Conservation (phyloP, 176 grass and related monocot genomes). For the Carex parvula region DNA sequence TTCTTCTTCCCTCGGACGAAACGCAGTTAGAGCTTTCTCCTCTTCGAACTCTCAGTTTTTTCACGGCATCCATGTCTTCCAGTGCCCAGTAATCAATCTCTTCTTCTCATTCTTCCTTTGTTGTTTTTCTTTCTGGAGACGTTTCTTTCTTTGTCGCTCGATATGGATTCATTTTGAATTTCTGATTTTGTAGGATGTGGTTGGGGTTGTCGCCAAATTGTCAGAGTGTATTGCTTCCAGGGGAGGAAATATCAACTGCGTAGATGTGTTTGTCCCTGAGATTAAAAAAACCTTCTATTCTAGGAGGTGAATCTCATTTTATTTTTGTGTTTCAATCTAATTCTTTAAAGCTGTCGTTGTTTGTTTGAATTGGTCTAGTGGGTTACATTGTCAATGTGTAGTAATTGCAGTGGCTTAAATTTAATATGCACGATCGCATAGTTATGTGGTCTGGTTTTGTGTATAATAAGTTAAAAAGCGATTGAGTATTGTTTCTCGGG, state of each 20-base stretch:
- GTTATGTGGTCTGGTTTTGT: neutral
- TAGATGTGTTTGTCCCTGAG: constrained; percentile 87
- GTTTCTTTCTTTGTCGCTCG: neutral
- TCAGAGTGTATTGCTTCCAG: constrained; percentile 81
- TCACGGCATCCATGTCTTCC: constrained; percentile 74
- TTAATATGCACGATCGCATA: neutral
- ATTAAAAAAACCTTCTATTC: constrained; percentile 71
- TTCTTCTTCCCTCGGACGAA: constrained; percentile 10
- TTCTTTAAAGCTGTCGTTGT: neutral
- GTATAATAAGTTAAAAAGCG: neutral
- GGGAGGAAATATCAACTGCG: constrained; percentile 86
- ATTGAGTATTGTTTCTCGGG: neutral
- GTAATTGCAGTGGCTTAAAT: neutral
- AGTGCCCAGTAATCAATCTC: constrained; percentile 45
- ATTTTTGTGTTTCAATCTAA: neutral
- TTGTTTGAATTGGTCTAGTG: neutral
- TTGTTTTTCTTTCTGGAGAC: neutral
- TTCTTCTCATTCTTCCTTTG: neutral
- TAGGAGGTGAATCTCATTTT: constrained; percentile 40
- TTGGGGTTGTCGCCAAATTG: constrained; percentile 71
- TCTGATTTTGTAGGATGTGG: constrained; percentile 34
- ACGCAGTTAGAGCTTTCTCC: constrained; percentile 28
- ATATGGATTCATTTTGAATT: neutral
- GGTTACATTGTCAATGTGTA: neutral
- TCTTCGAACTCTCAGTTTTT: constrained; percentile 29